Base-by-base conservation (phyloP, 2,329 filamentous ascomycete genomes). In the Scortechinia acanthostroma region DNA sequence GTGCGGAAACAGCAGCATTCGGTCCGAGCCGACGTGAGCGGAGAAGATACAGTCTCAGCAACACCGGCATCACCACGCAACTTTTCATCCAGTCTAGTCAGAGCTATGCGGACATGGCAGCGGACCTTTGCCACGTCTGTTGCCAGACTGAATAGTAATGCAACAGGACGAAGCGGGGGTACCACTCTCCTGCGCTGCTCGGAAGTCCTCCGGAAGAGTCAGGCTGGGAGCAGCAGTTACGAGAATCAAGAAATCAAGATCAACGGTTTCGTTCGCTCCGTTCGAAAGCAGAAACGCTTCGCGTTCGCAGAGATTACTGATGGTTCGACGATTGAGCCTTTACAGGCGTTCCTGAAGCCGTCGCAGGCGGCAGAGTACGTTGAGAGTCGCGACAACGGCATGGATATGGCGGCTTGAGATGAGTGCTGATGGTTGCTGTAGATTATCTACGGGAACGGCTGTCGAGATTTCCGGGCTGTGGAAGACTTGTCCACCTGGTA, bases 61-160 rank as follows among this genome's bases (percentile, higher is more conserved):
- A n/a, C n/a, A n/a, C n/a, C n/a, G n/a, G n/a, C n/a, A n/a, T n/a
- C n/a, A n/a, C n/a, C n/a, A n/a, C n/a, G n/a, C n/a, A n/a, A n/a
- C n/a, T n/a, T n/a, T n/a, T n/a, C n/a, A n/a, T n/a, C n/a, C n/a
- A n/a, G n/a, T n/a, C n/a, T n/a, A 40, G 43, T n/a, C 43, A 35
- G 48, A 57, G 57, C 52, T 55, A 65, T 65, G 61, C 60, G 55
- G 52, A 55, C 51, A 63, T 67, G 63, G 62, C 61, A 60, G 48
- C 61, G 63, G 40, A 54, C 52, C 22, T 61, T 66, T 47, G 51
- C 56, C 47, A 64, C 62, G 42, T 62, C 61, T 47, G 52, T 58
- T 45, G 47, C 56, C 46, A 59, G 57, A 52, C 53, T 64, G 19
- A 56, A 51, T 43, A 46, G 53, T 50, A 58, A 48, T 21, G 48